phyloP scores from a whole-genome alignment of 2,329 filamentous ascomycete species.

The Emmonsiellopsis sp. region DNA sequence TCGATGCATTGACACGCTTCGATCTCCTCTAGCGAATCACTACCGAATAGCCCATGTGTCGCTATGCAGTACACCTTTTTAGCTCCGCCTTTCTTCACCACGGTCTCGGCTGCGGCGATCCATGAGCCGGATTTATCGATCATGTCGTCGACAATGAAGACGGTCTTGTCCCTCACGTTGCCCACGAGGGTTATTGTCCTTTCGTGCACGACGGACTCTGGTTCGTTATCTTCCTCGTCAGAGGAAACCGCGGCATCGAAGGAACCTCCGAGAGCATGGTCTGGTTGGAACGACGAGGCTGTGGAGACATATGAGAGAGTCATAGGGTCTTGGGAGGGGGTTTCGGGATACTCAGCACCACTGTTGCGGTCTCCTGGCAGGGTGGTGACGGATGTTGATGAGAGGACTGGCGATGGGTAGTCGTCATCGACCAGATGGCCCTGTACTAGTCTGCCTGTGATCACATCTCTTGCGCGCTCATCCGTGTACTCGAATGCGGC shows the following conservation, averaged over 20 bases:
- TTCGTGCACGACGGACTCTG: slow-evolving; percentile 64
- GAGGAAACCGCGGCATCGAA: slow-evolving; percentile 79
- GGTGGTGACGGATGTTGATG: slow-evolving; percentile 41
- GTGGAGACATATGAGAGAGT: slow-evolving; percentile 71
- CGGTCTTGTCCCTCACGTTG: slow-evolving; percentile 76
- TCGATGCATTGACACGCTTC: slow-evolving; percentile 90
- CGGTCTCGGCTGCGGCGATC: slow-evolving; percentile 95
- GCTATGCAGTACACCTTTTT: slow-evolving; percentile 97
- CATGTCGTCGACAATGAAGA: slow-evolving; percentile 97
- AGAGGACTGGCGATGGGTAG: slow-evolving; percentile 68
- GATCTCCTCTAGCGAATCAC: slow-evolving; percentile 79
- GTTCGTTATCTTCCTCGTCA: slow-evolving; percentile 67
- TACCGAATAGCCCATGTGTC: slow-evolving; percentile 89
- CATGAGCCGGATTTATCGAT: slow-evolving; percentile 95
- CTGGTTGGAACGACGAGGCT: slow-evolving; percentile 60
- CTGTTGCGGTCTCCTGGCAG: slow-evolving; percentile 38
- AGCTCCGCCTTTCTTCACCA: slow-evolving; percentile 82
- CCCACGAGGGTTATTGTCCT: slow-evolving; percentile 97
- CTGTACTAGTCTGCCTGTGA: slow-evolving; percentile 80
- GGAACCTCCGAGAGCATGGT: slow-evolving; percentile 70
- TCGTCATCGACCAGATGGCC: slow-evolving; percentile 94
- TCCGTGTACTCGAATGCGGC: slow-evolving; percentile 57
- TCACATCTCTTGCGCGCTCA: slow-evolving; percentile 76
- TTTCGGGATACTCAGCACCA: slow-evolving; percentile 38
- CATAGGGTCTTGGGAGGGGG: slow-evolving; percentile 70